A percentile compares a stretch with the other conserved stretches of the same genome.
Conservation (phyloP, 2,329 filamentous ascomycete species). For the Clonostachys byssicola region DNA sequence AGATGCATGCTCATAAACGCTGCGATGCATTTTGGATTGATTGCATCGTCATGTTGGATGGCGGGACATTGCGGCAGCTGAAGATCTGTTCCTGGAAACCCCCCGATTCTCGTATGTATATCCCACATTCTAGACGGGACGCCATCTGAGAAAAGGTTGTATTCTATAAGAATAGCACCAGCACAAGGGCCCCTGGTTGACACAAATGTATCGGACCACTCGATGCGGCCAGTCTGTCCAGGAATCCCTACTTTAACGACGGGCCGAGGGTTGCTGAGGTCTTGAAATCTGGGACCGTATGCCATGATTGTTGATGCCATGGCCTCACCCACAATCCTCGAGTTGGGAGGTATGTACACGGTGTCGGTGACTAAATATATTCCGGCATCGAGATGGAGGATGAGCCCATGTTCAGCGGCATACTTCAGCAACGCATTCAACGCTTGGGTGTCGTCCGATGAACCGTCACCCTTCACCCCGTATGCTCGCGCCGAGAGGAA, state of each 20-base stretch:
- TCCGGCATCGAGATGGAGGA: constrained; percentile 59
- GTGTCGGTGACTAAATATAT: constrained; percentile 57
- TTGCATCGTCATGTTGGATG: constrained; percentile 18
- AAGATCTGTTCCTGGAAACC: constrained; percentile 64
- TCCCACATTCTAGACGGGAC: constrained; percentile 64
- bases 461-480: constrained; percentile 63
- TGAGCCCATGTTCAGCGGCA: constrained; percentile 43
- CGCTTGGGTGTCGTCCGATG: constrained; percentile 79
- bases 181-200: constrained; percentile 62
- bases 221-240: constrained; percentile 61
- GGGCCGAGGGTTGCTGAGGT: constrained; percentile 54
- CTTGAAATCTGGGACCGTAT: constrained; percentile 49
- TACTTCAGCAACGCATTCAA: constrained; percentile 74
- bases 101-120: constrained; percentile 71
- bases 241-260: constrained; percentile 63
- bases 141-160: constrained; percentile 55
- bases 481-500: constrained; percentile 73
- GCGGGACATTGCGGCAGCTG: constrained; percentile 65
- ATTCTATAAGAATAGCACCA: constrained; percentile 69
- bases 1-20: constrained; percentile 38
- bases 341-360: constrained; percentile 37
- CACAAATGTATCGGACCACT: constrained; percentile 70
- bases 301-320: constrained; percentile 50
- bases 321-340: constrained; percentile 57
- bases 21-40: constrained; percentile 28